Evolutionary conservation across 1,284 basidiomycete genomes (phyloP).

Genomic region (Anthracocystis panici-leucophaei): DNA sequence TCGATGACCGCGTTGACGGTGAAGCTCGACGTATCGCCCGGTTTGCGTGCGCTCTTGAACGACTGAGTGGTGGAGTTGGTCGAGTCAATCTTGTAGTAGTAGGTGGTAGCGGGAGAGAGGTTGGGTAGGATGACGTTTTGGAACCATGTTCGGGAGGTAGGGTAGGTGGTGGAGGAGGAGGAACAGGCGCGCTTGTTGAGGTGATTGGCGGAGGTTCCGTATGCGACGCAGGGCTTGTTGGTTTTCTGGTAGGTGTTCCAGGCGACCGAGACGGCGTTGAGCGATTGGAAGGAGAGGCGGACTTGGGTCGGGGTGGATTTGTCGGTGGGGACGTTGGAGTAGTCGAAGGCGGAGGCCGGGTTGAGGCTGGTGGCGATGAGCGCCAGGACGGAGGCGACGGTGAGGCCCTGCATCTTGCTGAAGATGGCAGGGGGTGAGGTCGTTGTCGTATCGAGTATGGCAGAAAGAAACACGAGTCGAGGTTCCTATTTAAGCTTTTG

Average conservation of each 20-base stretch:
- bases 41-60: constrained; percentile 36
- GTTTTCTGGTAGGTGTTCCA: constrained; percentile 57
- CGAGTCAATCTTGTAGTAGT: constrained; percentile 55
- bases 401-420: constrained; percentile 22
- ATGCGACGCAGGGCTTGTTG: constrained; percentile 38
- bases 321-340: constrained; percentile 42
- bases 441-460: not conserved
- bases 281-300: constrained; percentile 36
- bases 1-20: constrained; percentile 66
- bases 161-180: constrained; percentile 45
- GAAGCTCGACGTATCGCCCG: constrained; percentile 51
- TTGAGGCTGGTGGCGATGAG: constrained; percentile 11
- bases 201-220: constrained; percentile 27
- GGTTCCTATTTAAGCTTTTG: constrained; percentile 3
- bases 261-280: constrained; percentile 50
- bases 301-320: constrained; percentile 54
- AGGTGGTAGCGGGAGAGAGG: constrained; percentile 48
- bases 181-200: constrained; percentile 36
- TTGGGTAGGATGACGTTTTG: constrained; percentile 45
- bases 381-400: constrained; percentile 16
- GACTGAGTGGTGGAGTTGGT: constrained; percentile 37
- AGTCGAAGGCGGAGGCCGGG: constrained; percentile 21
- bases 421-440: not conserved
- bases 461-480: too few relatives aligned
- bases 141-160: constrained; percentile 55